These are phyloP conservation scores for Aphanocladium album DNA, from an alignment of 2,329 filamentous ascomycete species.

Conservation along the genomic window DNA sequence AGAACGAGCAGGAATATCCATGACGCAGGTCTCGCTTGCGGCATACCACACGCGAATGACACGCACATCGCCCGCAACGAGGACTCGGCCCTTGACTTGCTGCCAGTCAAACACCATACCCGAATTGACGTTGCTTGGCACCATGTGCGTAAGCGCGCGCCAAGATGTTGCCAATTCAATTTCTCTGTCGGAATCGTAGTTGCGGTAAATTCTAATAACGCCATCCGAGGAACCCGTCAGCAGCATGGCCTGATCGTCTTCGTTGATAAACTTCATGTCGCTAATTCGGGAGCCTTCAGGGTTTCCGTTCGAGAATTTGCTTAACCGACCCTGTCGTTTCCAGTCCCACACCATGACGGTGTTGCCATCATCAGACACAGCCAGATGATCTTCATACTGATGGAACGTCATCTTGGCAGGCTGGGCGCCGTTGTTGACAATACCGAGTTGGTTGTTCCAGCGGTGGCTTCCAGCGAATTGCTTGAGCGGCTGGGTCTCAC, in stretches of 20 bases:
- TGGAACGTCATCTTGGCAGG: slow-evolving; percentile 93
- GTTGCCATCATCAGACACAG: slow-evolving; percentile 89
- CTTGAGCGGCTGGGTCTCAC: slow-evolving; percentile 90
- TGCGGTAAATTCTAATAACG: slow-evolving; percentile 85
- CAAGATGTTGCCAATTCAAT: slow-evolving; percentile 87
- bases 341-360: slow-evolving; percentile 93
- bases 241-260: slow-evolving; percentile 90
- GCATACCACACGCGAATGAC: slow-evolving; percentile 97
- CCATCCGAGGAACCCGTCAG: slow-evolving; percentile 96
- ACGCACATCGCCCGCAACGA: slow-evolving; percentile 95
- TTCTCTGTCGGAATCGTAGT: slow-evolving; percentile 73
- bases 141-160: slow-evolving; percentile 87
- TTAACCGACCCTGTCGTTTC: slow-evolving; percentile 68
- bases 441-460: slow-evolving; percentile 79
- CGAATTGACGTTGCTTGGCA: slow-evolving; percentile 89
- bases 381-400: slow-evolving; percentile 94
- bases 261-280: slow-evolving; percentile 95
- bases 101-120: slow-evolving; percentile 99
- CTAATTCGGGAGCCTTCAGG: slow-evolving; percentile 87
- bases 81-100: slow-evolving; percentile 87
- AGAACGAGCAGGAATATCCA: slow-evolving; percentile 90
- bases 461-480: slow-evolving; percentile 76
- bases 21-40: slow-evolving; percentile 83
- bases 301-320: slow-evolving; percentile 90
- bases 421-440: slow-evolving; percentile 85